Base-by-base conservation (phyloP, 768 basidiomycete genomes). In the Pisolithus microcarpus region DNA sequence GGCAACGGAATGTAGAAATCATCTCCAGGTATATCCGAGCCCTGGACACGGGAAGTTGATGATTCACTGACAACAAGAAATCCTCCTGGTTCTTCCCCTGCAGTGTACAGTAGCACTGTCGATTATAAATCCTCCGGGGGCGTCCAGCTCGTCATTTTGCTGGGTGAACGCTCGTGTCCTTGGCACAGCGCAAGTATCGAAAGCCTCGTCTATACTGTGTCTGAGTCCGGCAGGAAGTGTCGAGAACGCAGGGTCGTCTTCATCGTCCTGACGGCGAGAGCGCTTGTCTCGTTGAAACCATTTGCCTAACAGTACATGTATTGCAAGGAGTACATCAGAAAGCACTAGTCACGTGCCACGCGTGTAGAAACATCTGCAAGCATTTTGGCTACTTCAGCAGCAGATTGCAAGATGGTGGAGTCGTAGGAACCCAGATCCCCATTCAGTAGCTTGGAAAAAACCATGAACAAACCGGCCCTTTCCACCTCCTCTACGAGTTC, bases 371-470 rank as follows among this genome's bases (percentile, higher is more conserved):
- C 28, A 56, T 67, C 69, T 49, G 70, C 55, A 34, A 79, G 57
- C 51, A 53, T 65, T 59, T 76, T 75, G 55, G 81, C 64, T 21
- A 71, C 69, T 57, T 86, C 82, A 31, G 69, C 71, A 36, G 81
- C 74, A 40, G 78, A 77, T 19, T 60, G 64, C 45, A 79, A 54
- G 10, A 84, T 64, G 16, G 65, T 70, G 23, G 71, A 71, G 13
- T 64, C 56, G 26, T 60, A 59, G 15, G 65, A 59, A 42, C 65
- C 69, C 43, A 69, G 56, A 40, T 72, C 69, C 16, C 64, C 68
- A 59, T 74, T 80, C 51, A 81, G 61, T 18, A 82, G 57, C 26
- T 68, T 70, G 23, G 72, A 70, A 50, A 95, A 69, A 0, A 78
- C 78, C 30, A 65, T 61, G 19, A 76, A 65, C 16, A 91, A 65